phyloP scores from a whole-genome alignment of 2,329 filamentous ascomycete genomes.

The Aspergillus sp. region DNA sequence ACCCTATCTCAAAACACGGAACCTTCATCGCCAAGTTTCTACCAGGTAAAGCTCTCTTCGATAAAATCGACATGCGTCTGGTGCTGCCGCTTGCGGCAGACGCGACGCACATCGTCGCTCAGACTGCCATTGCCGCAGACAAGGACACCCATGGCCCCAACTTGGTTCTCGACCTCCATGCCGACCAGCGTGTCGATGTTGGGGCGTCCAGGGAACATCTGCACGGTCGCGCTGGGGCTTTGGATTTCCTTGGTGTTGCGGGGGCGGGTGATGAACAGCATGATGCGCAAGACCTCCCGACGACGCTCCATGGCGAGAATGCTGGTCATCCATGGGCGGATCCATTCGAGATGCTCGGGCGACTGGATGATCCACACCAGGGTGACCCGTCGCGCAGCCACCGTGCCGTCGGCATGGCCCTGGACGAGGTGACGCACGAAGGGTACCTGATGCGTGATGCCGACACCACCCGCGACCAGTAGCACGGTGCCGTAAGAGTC shows the following conservation, averaged over 20 bases:
- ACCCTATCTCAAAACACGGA: no score
- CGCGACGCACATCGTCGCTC: conserved; percentile 71
- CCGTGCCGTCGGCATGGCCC: conserved; percentile 66
- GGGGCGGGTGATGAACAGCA: conserved; percentile 87
- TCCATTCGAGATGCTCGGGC: conserved; percentile 87
- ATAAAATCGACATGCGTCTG: conserved; percentile 68
- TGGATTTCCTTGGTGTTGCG: conserved; percentile 78
- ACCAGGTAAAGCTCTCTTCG: conserved; percentile 69
- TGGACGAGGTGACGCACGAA: conserved; percentile 76
- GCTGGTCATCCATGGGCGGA: conserved; percentile 77
- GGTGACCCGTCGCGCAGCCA: conserved; percentile 76
- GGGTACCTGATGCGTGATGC: conserved; percentile 92
- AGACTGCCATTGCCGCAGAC: conserved; percentile 75
- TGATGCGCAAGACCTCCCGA: conserved; percentile 78
- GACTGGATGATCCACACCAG: conserved; percentile 93
- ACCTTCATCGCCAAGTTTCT: conserved; percentile 10
- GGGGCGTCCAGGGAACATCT: conserved; percentile 88
- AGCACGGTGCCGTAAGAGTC: conserved; percentile 90
- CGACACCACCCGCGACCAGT: conserved; percentile 87
- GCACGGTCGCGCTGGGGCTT: conserved; percentile 74
- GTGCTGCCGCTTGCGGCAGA: conserved; percentile 63
- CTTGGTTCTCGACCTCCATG: conserved; percentile 76
- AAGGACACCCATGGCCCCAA: conserved; percentile 85
- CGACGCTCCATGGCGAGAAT: conserved; percentile 78
- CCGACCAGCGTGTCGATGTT: conserved; percentile 76